Percentiles rank a stretch among this genome's conserved stretches.
These are phyloP conservation scores for Fusarium sp. DNA, from an alignment of 2,329 filamentous ascomycete genomes.

Conservation along the genomic window DNA sequence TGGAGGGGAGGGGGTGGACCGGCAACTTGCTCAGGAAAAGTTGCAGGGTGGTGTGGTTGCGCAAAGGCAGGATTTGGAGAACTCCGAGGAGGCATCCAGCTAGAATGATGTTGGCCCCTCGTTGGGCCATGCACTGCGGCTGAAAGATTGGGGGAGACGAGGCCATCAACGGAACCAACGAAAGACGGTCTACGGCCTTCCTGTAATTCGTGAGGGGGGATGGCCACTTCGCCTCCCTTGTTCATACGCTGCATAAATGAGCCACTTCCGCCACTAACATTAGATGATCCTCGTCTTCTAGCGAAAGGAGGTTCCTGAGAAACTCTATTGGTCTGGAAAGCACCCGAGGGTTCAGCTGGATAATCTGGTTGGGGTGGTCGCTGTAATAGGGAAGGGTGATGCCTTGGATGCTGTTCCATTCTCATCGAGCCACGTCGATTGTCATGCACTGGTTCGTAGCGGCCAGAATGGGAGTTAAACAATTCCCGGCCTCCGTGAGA, in stretches of 20 bases:
- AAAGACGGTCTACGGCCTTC: slow-evolving; percentile 59
- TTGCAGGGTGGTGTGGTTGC: slow-evolving; percentile 48
- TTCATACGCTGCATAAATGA: slow-evolving; percentile 67
- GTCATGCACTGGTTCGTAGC: slow-evolving; percentile 88
- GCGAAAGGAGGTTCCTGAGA: slow-evolving; percentile 73
- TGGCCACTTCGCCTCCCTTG: slow-evolving; percentile 54
- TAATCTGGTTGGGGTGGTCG: slow-evolving; percentile 71
- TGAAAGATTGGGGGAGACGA: slow-evolving; percentile 54
- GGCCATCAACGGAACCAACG: slow-evolving; percentile 60
- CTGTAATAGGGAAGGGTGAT: slow-evolving; percentile 79
- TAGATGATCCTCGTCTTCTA: slow-evolving; percentile 86
- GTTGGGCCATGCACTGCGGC: slow-evolving; percentile 41
- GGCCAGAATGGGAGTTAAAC: slow-evolving; percentile 94
- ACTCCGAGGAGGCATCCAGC: slow-evolving; percentile 45
- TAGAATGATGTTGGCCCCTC: slow-evolving; percentile 39
- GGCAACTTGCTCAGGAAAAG: slow-evolving; percentile 44
- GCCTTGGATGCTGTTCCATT: slow-evolving; percentile 72
- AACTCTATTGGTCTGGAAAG: slow-evolving; percentile 82
- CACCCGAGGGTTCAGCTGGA: slow-evolving; percentile 83
- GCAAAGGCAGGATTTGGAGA: slow-evolving; percentile 57
- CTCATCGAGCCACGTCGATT: slow-evolving; percentile 73
- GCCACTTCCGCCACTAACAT: slow-evolving; percentile 87
- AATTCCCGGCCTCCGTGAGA: slow-evolving; percentile 75
- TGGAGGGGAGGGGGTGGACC: slow-evolving; percentile 45
- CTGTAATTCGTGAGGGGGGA: slow-evolving; percentile 55